These are phyloP conservation scores for Botrytis galanthina DNA, from an alignment of 2,329 filamentous ascomycete genomes.

Conservation along the genomic window DNA sequence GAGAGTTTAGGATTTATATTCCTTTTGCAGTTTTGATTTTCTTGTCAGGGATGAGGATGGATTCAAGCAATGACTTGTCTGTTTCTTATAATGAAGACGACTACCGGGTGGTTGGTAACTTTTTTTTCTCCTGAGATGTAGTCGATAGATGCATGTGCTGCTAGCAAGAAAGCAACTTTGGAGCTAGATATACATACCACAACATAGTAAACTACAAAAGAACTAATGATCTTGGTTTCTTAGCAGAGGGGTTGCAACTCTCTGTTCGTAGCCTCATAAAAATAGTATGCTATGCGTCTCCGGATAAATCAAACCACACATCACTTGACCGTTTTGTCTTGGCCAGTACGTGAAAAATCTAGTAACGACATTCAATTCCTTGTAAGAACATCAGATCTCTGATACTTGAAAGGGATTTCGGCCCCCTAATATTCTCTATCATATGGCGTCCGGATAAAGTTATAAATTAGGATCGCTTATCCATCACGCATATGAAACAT, in stretches of 20 bases:
- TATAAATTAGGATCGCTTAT: neutral
- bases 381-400: neutral
- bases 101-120: neutral
- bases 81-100: neutral
- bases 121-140: neutral
- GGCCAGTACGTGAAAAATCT: neutral
- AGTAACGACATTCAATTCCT: neutral
- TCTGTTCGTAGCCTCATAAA: neutral
- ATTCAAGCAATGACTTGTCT: neutral
- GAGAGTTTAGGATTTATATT: neutral
- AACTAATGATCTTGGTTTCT: accelerated
- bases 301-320: neutral
- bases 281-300: neutral
- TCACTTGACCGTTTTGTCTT: neutral
- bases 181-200: neutral
- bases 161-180: no score
- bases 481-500: neutral
- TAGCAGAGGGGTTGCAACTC: neutral
- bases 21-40: neutral
- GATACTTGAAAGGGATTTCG: neutral
- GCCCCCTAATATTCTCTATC: neutral
- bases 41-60: neutral
- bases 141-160: neutral
- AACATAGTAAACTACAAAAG: neutral
- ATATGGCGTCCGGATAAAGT: neutral